Percentiles rank a stretch among this genome's conserved stretches.
These are phyloP conservation scores for Ogataea polymorpha DNA, from an alignment of 805 yeast genomes.

Conservation along the genomic window DNA sequence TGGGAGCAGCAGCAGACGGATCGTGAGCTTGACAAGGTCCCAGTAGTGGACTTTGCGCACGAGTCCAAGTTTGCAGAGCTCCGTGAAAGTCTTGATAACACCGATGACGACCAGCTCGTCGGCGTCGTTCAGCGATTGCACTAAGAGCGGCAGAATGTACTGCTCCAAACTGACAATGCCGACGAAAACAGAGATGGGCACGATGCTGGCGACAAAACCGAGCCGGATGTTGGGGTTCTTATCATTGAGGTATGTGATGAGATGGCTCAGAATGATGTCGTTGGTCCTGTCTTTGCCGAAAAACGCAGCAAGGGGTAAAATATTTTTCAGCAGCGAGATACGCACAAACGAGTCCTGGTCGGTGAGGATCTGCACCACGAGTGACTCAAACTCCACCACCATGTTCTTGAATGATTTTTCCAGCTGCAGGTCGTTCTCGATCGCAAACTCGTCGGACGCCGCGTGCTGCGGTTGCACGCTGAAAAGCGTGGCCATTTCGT, in stretches of 20 bases:
- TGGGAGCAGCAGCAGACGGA: conserved; percentile 75
- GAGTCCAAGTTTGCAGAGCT: conserved; percentile 54
- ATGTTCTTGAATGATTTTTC: conserved; percentile 43
- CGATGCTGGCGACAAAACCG: conserved; percentile 67
- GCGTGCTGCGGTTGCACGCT: conserved; percentile 26
- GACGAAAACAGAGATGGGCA: conserved; percentile 72
- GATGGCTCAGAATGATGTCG: conserved; percentile 83
- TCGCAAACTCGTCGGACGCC: conserved; percentile 35
- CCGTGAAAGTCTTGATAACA: conserved; percentile 59
- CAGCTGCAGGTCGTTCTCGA: conserved; percentile 31
- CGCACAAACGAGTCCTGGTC: conserved; percentile 67
- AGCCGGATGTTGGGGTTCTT: conserved; percentile 62
- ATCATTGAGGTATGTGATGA: conserved; percentile 89
- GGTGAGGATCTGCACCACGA: conserved; percentile 64
- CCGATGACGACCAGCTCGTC: conserved; percentile 78
- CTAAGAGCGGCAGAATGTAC: conserved; percentile 77
- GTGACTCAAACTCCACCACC: conserved; percentile 56
- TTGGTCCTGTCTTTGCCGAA: conserved; percentile 87
- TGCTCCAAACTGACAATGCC: conserved; percentile 84
- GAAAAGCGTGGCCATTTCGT: conserved; percentile 56
- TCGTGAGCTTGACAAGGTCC: conserved; percentile 49
- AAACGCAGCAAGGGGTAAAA: conserved; percentile 74
- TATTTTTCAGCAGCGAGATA: conserved; percentile 63
- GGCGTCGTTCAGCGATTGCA: conserved; percentile 79
- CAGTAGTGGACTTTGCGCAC: conserved; percentile 48